Conservation (phyloP, 208 protist species). For the Blastocrithidia nonstop region DNA sequence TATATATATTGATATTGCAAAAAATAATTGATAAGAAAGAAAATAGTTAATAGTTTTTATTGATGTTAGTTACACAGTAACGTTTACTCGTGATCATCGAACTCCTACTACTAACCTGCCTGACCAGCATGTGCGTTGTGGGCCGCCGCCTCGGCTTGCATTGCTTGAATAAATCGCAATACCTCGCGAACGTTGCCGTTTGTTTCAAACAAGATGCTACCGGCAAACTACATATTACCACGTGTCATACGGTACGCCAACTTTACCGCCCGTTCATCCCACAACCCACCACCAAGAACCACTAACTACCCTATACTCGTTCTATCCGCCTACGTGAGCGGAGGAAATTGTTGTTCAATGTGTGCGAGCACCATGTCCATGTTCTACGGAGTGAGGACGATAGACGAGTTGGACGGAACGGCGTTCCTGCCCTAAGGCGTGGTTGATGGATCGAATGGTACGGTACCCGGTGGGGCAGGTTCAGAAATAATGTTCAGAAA, state of each 20-base stretch:
- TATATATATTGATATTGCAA: no score
- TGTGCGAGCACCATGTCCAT: constrained; percentile 10
- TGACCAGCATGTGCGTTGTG: no score
- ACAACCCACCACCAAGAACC: constrained; percentile 58
- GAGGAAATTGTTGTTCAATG: no score
- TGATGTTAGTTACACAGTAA: no score
- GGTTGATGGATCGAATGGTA: not conserved
- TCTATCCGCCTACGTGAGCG: constrained; percentile 29
- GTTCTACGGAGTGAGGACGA: no score
- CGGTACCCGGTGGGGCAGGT: constrained; percentile 7
- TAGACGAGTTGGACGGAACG: not conserved
- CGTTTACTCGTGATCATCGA: no score
- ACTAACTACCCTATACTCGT: constrained; percentile 46
- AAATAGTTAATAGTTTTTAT: no score
- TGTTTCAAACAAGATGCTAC: constrained; percentile 60
- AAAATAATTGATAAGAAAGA: no score
- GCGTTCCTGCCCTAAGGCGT: not conserved
- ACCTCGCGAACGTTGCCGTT: constrained; percentile 36
- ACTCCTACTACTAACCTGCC: no score
- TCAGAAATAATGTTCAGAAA: constrained; percentile 62
- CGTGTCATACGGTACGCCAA: constrained; percentile 55
- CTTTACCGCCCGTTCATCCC: constrained; percentile 48
- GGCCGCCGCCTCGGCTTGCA: no score
- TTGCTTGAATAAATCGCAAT: no score
- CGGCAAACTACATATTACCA: constrained; percentile 61